Base-by-base conservation (phyloP, 495 filamentous ascomycete genomes). In the Aspergillus kassunensis region DNA sequence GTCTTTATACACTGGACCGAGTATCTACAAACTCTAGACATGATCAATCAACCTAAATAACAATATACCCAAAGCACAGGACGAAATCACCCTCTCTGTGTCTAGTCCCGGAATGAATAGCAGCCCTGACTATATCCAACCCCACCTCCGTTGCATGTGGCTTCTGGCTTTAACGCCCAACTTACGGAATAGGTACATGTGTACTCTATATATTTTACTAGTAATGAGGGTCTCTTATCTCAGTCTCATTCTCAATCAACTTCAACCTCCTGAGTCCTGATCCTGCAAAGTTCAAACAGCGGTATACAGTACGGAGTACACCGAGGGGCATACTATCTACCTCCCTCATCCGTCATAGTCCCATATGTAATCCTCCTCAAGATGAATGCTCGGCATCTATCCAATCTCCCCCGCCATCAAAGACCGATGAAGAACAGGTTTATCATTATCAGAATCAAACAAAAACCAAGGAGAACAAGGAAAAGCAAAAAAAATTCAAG, bases 141-240 rank as follows among this genome's bases (percentile, higher is more conserved):
- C 47, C 36, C 36, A 49, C 47, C 24, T 31, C 16, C 27, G 47
- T n/a, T 42, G 47, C 47, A 50, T 50, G 36, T 42, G 36, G 47
- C 36, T 50, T 40, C 25, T 42, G 36, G 47, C 36, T 50, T 40
- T 10, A 41, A 37, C 35, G 18, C 30, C 30, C 11, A 42, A 23
- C 20, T 25, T 35, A 10, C 31, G 29, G 21, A 25, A 36, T 27
- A 4, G n/a, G n/a, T n/a, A n/a, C n/a, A n/a, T n/a, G n/a, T n/a
- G n/a, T n/a, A n/a, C n/a, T n/a, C n/a, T n/a, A n/a, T n/a, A n/a
- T n/a, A n/a, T n/a, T n/a, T n/a, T n/a, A n/a, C n/a, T n/a, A n/a
- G n/a, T n/a, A n/a, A n/a, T n/a, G n/a, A n/a, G n/a, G n/a, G 24
- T 27, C 13, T 25, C 46, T 49, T 49, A 47, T 47, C 44, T 49